phyloP scores from a whole-genome alignment of 228 moss, liverwort and hornwort species.

The Sphagnum fallax region DNA sequence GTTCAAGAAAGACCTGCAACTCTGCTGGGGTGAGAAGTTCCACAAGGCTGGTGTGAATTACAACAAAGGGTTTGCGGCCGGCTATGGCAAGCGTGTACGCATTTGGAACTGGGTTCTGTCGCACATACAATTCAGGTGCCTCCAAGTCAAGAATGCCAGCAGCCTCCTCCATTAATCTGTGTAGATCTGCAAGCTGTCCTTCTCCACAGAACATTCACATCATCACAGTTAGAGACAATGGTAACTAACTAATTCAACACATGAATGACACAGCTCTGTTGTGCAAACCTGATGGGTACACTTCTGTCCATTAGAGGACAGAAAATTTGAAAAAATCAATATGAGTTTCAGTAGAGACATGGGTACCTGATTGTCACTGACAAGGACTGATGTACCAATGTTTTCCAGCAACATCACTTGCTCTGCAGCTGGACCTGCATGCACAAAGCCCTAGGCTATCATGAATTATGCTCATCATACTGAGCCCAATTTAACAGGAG shows the following conservation, averaged over 20 bases:
- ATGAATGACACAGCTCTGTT: too few relatives aligned
- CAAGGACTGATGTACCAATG: conserved; percentile 45
- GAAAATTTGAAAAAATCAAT: too few relatives aligned
- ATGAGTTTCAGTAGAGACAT: neutral
- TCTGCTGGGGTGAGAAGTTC: conserved; percentile 40
- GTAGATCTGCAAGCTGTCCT: conserved; percentile 35
- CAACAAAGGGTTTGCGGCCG: conserved; percentile 52
- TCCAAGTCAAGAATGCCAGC: conserved; percentile 42
- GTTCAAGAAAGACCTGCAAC: conserved; percentile 16
- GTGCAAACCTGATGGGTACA: too few relatives aligned
- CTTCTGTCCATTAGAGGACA: too few relatives aligned
- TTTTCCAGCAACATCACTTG: conserved; percentile 49
- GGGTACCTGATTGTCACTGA: conserved; percentile 36
- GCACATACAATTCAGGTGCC: conserved; percentile 40
- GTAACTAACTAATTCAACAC: too few relatives aligned
- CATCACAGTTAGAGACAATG: too few relatives aligned
- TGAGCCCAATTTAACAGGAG: too few relatives aligned
- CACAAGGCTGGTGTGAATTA: conserved; percentile 47
- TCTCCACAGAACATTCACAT: neutral
- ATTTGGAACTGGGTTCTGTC: conserved; percentile 48
- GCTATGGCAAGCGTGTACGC: conserved; percentile 53
- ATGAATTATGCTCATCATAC: neutral
- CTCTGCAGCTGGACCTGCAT: conserved; percentile 42
- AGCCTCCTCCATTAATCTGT: conserved; percentile 36
- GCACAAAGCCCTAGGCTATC: neutral